These are phyloP conservation scores for Aspergillus floridensis DNA, from an alignment of 2,329 filamentous ascomycete genomes.

Conservation along the genomic window DNA sequence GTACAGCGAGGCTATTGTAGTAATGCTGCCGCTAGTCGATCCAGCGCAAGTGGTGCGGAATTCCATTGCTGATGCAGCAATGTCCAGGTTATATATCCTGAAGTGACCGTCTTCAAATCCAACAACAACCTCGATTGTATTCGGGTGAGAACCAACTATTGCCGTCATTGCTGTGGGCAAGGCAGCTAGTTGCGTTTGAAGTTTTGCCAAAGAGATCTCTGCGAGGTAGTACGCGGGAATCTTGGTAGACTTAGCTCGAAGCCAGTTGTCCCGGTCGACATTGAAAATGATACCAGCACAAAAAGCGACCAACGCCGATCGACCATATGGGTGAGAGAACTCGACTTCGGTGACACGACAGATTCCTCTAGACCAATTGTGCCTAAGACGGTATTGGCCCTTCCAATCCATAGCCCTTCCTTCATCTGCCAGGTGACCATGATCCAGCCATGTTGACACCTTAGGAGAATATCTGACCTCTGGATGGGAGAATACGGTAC, in stretches of 20 bases:
- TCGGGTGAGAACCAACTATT: slow-evolving; percentile 46
- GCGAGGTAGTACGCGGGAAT: slow-evolving; percentile 60
- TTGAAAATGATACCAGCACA: slow-evolving; percentile 75
- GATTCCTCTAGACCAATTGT: slow-evolving; percentile 85
- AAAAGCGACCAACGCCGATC: slow-evolving; percentile 71
- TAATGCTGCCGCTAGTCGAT: slow-evolving; percentile 64
- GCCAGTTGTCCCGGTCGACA: slow-evolving; percentile 64
- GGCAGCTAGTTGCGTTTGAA: slow-evolving; percentile 58
- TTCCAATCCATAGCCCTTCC: slow-evolving; percentile 71
- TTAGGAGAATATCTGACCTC: slow-evolving; percentile 54
- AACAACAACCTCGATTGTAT: slow-evolving; percentile 59
- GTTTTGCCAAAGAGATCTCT: slow-evolving; percentile 31
- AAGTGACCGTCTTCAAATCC: slow-evolving; percentile 73
- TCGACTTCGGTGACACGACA: slow-evolving; percentile 78
- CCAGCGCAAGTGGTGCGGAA: slow-evolving; percentile 59
- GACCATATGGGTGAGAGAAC: slow-evolving; percentile 54
- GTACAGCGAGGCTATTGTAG: slow-evolving; percentile 67
- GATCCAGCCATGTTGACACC: slow-evolving; percentile 61
- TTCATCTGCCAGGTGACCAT: slow-evolving; percentile 55
- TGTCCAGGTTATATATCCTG: slow-evolving; percentile 63
- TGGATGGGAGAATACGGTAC: slow-evolving; percentile 34
- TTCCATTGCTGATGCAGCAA: slow-evolving; percentile 44
- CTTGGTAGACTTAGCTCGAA: slow-evolving; percentile 76
- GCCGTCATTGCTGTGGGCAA: slow-evolving; percentile 55
- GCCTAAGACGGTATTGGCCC: slow-evolving; percentile 77